Percentiles rank a stretch among this genome's conserved stretches.
Conservation (phyloP, 2,329 filamentous ascomycete genomes). For the Fonsecaea monophora region DNA sequence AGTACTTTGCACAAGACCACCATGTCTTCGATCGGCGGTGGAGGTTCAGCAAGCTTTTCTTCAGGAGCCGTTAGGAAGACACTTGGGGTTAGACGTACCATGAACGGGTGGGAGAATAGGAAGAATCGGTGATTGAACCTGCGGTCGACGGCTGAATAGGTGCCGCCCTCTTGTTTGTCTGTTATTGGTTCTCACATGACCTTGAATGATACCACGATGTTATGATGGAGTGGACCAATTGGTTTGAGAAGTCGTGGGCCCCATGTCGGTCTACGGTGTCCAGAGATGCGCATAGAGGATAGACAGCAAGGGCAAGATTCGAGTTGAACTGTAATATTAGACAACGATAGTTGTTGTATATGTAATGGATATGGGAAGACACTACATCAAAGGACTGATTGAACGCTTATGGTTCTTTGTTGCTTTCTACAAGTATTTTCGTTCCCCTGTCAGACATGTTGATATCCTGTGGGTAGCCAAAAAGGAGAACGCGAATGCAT, state of each 20-base stretch:
- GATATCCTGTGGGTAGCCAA: too few relatives aligned
- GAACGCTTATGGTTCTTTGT: too few relatives aligned
- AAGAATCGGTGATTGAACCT: constrained; percentile 30
- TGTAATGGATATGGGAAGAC: not conserved
- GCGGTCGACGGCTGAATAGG: not conserved
- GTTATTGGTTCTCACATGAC: not conserved
- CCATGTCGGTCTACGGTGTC: not conserved
- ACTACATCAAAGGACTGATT: not conserved
- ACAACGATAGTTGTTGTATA: not conserved
- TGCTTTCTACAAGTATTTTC: too few relatives aligned
- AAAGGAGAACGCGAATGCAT: too few relatives aligned
- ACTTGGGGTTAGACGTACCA: constrained; percentile 51
- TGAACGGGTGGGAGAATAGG: constrained; percentile 50
- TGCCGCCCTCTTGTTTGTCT: not conserved
- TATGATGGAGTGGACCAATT: not conserved
- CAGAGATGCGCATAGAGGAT: not conserved
- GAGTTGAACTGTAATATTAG: not conserved
- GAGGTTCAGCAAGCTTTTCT: constrained; percentile 33
- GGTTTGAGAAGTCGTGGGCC: not conserved
- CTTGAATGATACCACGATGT: not conserved
- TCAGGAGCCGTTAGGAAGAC: constrained; percentile 45
- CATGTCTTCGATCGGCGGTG: constrained; percentile 22
- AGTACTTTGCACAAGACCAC: constrained; percentile 49
- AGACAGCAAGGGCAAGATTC: not conserved
- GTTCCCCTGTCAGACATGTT: too few relatives aligned